Base-by-base conservation (phyloP, 257 asterid genomes). In the Fraxinus quadrangulata region DNA sequence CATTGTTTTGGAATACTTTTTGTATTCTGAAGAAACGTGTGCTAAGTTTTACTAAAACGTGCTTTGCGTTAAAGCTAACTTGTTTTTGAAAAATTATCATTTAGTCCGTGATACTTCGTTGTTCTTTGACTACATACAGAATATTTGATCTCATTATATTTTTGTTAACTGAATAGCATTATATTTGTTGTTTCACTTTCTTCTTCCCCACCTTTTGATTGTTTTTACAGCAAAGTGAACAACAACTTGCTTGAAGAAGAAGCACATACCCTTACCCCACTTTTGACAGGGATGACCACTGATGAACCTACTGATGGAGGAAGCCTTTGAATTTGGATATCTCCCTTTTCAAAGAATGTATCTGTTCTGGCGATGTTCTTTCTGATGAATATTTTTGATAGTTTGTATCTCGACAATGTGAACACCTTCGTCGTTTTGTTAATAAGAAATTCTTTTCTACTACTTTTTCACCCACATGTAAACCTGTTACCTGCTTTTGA, bases 231-330 rank as follows among this genome's bases (percentile, higher is more conserved):
- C 34, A 63, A 63, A 34, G 69, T 63, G 36, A 63, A 63, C 69
- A 63, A 12, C 34, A 63, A 10, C 26, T 24, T 63, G 69, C 33
- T 63, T 63, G 69, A 63, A 10, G 69, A 13, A 2, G 69, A 63
- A 63, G 34, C 34, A 12, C 30, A 59, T 6, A 6, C 28, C 67
- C 69, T 12, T 9, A 63, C 69, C 36, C 69, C 69, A 63, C 69
- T 63, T 24, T 63, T 63, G 69, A 63, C 69, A 7, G 69, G 36
- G 69, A 9, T 63, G 69, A 63, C 69, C 6, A 12, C 69, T 0
- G 69, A 63, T 23, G 69, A 63, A 13, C 69, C 34, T 21, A 59
- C 30, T n/a, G 67, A 59, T 63, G 69, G 34, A n/a, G 67, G 67
- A 11, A 63, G 6, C 69, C 24, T 63, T 63, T 63, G 36, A 63